phyloP scores from a whole-genome alignment of 2,329 filamentous ascomycete species.

The Penicillium sp. region DNA sequence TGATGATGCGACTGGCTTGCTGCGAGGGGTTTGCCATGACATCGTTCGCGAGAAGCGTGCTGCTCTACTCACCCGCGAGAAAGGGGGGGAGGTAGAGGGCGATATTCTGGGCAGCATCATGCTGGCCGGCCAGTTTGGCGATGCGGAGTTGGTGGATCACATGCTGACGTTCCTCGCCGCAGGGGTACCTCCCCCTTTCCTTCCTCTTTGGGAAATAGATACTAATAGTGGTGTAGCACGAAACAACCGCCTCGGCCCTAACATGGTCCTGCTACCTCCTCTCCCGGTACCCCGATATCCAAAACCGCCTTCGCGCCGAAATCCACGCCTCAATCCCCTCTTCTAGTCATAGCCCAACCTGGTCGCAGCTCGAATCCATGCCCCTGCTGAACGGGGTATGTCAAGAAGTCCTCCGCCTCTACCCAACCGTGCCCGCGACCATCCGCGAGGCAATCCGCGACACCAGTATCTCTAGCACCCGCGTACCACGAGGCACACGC shows the following conservation, averaged over 20 bases:
- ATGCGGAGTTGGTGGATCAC: conserved; percentile 39
- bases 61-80: conserved; percentile 27
- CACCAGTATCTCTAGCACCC: conserved; percentile 58
- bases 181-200: conserved; percentile 20
- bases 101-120: conserved; percentile 40
- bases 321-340: conserved; percentile 46
- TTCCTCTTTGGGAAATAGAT: not conserved
- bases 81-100: conserved; percentile 32
- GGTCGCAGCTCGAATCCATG: conserved; percentile 58
- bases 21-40: conserved; percentile 31
- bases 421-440: conserved; percentile 38
- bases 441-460: conserved; percentile 38
- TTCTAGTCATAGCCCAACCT: conserved; percentile 23
- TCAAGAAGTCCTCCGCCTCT: conserved; percentile 62
- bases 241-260: conserved; percentile 54
- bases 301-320: conserved; percentile 49
- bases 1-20: conserved; percentile 26
- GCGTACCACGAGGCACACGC: conserved; percentile 65
- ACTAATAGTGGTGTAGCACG: conserved; percentile 35
- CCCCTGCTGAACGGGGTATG: conserved; percentile 75
- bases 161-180: conserved; percentile 42
- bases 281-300: conserved; percentile 47
- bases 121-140: conserved; percentile 34
- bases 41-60: conserved; percentile 32
- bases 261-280: conserved; percentile 54